These are phyloP conservation scores for Coix lacrymajobi DNA, from an alignment of 176 grass and related monocot genomes.

Conservation along the genomic window DNA sequence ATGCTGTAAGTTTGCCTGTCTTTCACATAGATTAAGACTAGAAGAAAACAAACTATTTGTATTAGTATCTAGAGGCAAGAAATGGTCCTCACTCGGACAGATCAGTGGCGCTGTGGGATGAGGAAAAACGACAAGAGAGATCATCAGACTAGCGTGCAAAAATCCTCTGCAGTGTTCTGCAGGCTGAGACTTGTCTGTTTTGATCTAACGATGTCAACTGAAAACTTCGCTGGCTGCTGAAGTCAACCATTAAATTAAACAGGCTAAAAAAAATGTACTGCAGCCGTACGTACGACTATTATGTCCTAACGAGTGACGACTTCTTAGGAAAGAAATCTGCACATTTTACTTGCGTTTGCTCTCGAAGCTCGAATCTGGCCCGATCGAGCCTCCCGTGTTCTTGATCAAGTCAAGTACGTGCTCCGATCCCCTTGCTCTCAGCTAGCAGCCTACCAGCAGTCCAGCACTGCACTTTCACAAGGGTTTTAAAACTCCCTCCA, in stretches of 20 bases:
- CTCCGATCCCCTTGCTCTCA: neutral
- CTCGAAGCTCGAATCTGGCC: neutral
- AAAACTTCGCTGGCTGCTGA: neutral
- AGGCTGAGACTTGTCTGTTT: neutral
- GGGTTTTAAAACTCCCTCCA: constrained; percentile 12
- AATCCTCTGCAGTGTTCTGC: neutral
- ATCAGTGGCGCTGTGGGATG: neutral
- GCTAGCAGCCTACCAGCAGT: neutral
- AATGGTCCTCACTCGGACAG: neutral
- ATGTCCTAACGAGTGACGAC: constrained; percentile 1
- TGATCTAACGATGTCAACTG: constrained; percentile 1
- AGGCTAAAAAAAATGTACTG: constrained; percentile 2
- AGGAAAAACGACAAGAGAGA: constrained; percentile 29
- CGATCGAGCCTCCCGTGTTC: constrained; percentile 16
- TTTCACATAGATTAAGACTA: neutral
- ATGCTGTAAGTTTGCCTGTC: neutral
- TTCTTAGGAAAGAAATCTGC: neutral
- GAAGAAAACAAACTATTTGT: neutral
- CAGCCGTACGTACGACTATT: neutral
- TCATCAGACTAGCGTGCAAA: constrained; percentile 2
- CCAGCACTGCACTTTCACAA: constrained; percentile 20
- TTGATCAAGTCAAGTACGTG: constrained; percentile 26
- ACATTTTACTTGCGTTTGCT: neutral
- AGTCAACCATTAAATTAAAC: constrained; percentile 44
- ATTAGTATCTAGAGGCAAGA: neutral